Evolutionary conservation across 1,284 basidiomycete genomes (phyloP), one percentile per base, ranked within the genome.

Genomic region (Trichosporon coremiiforme): DNA sequence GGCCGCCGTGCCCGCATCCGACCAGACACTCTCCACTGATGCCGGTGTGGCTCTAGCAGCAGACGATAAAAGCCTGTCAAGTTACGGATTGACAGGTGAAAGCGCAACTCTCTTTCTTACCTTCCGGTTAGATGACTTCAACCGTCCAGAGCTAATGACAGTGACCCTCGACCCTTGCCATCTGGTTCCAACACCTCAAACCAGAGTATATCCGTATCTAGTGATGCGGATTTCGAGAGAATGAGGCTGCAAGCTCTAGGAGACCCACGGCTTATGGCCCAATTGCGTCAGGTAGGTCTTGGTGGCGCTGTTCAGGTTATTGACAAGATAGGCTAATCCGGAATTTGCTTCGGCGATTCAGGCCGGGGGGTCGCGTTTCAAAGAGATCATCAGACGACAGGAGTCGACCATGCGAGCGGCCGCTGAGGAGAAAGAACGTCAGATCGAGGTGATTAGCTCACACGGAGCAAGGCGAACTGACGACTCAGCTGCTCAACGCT

Each of bases 171-270:
- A 25, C 64, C 73, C 15, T 22, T 33, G 22, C 60, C 75, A 12
- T 76, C 73, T 1, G 70, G 75, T 7, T 72, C 75, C 13, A 71
- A 90, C 75, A 81, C 87, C 12, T 60, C 73, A 15, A 57, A 17
- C 13, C 41, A 38, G 9, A 33, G n/a, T 10, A 33, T 70, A 1
- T 65, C 69, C 17, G 60, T 65, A 2, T 47, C 65, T 13, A 85
- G 87, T n/a, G 88, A 89, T 73, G 91, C 90, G 69, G 93, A 95
- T 75, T 85, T 91, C 31, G 96, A 98, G 82, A 90, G 91, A 86
- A 92, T 95, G 89, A 88, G 95, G 10, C 84, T 94, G 29, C 94
- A 95, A 76, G 81, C 96, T 17, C 85, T 98, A 13, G 91, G 93
- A 2, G 89, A 98, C 82, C 93, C 94, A 0, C 78, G 85, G 0